phyloP scores from a whole-genome alignment of 2,329 filamentous ascomycete genomes.

The Stachybotrys elegans region DNA sequence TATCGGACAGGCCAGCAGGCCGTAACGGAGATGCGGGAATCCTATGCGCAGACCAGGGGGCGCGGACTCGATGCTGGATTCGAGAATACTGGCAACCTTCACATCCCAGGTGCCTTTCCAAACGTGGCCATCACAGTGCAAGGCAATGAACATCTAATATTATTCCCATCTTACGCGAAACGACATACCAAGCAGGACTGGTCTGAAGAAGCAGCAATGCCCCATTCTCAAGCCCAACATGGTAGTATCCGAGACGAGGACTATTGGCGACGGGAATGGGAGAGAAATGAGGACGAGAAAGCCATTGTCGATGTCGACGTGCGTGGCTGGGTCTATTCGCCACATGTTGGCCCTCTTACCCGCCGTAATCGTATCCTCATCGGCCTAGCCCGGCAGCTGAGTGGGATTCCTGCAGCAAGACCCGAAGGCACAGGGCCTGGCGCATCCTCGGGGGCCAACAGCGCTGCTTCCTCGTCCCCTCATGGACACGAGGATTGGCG shows the following conservation, averaged over 20 bases:
- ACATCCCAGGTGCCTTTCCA: slow-evolving; percentile 73
- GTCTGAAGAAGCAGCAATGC: not conserved
- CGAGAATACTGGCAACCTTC: slow-evolving; percentile 24
- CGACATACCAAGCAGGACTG: slow-evolving; percentile 39
- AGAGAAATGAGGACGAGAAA: slow-evolving; percentile 72
- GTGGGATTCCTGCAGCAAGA: slow-evolving; percentile 72
- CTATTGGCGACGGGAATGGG: slow-evolving; percentile 76
- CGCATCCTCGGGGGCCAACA: slow-evolving; percentile 12
- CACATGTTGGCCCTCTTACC: slow-evolving; percentile 77
- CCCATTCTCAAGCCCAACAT: slow-evolving; percentile 20
- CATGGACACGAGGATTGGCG: slow-evolving; percentile 39
- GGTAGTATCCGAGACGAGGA: slow-evolving; percentile 56
- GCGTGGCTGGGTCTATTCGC: slow-evolving; percentile 89
- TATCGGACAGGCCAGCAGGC: slow-evolving; percentile 53
- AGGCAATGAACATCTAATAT: slow-evolving; percentile 84
- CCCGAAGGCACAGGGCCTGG: slow-evolving; percentile 25
- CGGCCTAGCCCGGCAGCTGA: slow-evolving; percentile 79
- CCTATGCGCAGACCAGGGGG: slow-evolving; percentile 50
- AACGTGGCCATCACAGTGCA: slow-evolving; percentile 75
- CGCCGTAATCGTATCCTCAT: slow-evolving; percentile 83
- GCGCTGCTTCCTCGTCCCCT: slow-evolving; percentile 12
- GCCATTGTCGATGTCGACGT: slow-evolving; percentile 93
- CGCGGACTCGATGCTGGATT: slow-evolving; percentile 21
- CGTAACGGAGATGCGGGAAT: slow-evolving; percentile 54
- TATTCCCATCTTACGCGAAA: slow-evolving; percentile 92